phyloP scores from a whole-genome alignment of 495 filamentous ascomycete genomes.

The Penicillium argentinense region DNA sequence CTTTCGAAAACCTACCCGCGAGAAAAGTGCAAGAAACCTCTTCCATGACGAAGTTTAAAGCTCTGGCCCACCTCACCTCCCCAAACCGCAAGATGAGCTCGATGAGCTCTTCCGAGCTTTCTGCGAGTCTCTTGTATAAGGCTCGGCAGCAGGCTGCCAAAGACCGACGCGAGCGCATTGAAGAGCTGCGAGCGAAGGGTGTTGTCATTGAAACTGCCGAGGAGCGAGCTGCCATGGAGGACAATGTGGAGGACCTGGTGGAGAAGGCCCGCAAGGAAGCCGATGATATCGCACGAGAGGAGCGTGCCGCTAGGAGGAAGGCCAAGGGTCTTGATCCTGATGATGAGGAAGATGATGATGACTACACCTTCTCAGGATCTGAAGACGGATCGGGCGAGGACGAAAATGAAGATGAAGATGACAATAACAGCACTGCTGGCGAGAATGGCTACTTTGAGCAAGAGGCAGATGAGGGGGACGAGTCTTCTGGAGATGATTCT shows the following conservation, averaged over 20 bases:
- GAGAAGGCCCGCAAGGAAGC: slow-evolving; percentile 81
- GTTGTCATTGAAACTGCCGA: slow-evolving; percentile 82
- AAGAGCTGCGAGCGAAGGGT: slow-evolving; percentile 73
- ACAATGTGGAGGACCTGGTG: slow-evolving; percentile 82
- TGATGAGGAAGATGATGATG: slow-evolving; percentile 59
- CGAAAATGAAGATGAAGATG: slow-evolving; percentile 28
- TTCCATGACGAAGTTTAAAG: slow-evolving; percentile 66
- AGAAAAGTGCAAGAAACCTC: slow-evolving; percentile 57
- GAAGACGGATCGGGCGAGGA: slow-evolving; percentile 44
- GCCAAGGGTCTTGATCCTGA: slow-evolving; percentile 53
- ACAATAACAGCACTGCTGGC: slow-evolving; percentile 38
- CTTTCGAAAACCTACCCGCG: slow-evolving; percentile 69
- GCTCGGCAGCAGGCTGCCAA: slow-evolving; percentile 77
- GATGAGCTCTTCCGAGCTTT: slow-evolving; percentile 69
- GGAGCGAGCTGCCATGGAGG: slow-evolving; percentile 76
- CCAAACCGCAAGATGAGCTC: slow-evolving; percentile 53
- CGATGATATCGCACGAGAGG: slow-evolving; percentile 72
- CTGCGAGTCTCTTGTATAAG: slow-evolving; percentile 62
- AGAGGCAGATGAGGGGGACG: slow-evolving; percentile 41
- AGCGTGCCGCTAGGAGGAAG: slow-evolving; percentile 67
- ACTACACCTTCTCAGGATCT: slow-evolving; percentile 54
- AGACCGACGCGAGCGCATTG: slow-evolving; percentile 76
- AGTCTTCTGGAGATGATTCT: slow-evolving; percentile 33
- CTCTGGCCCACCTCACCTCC: slow-evolving; percentile 72
- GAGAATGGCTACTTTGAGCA: slow-evolving; percentile 34